Conservation (phyloP, 1,284 basidiomycete genomes). For the Pseudozyma thailandica region DNA sequence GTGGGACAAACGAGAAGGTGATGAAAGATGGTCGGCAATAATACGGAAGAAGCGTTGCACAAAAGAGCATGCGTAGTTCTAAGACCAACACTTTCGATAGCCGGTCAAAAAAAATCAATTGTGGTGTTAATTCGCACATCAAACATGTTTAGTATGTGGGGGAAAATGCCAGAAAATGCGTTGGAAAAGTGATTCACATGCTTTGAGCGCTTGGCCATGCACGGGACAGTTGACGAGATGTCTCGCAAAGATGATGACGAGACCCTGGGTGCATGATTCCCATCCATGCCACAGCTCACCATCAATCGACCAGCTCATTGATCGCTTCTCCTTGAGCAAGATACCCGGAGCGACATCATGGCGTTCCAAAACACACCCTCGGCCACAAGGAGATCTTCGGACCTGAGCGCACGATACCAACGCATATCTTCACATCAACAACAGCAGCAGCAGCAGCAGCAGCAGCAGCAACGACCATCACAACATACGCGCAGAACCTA, state of each 20-base stretch:
- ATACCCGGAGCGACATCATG: neutral
- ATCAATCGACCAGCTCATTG: neutral
- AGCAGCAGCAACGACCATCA: conserved; percentile 17
- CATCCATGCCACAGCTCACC: too few species aligned
- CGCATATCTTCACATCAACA: conserved; percentile 36
- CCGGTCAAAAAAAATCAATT: too few species aligned
- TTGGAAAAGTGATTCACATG: conserved; percentile 23
- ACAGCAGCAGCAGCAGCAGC: conserved; percentile 28
- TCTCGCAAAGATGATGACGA: too few species aligned
- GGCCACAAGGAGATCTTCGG: conserved; percentile 22
- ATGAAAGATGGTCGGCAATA: neutral
- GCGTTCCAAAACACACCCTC: neutral
- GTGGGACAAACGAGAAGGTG: too few species aligned
- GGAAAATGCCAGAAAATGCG: conserved; percentile 1
- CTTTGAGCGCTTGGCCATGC: neutral
- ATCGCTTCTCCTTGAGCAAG: neutral
- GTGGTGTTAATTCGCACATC: too few species aligned
- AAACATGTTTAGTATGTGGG: neutral
- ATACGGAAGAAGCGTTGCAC: too few species aligned
- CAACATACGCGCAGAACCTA: conserved; percentile 12
- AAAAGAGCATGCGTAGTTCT: too few species aligned
- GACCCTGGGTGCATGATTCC: too few species aligned
- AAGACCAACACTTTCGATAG: conserved; percentile 14
- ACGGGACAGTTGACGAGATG: too few species aligned
- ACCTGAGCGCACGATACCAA: conserved; percentile 32